Percentiles rank a stretch among this genome's conserved stretches.
phyloP scores from a whole-genome alignment of 2,329 filamentous ascomycete species.

The Apiospora rasikravindrae region DNA sequence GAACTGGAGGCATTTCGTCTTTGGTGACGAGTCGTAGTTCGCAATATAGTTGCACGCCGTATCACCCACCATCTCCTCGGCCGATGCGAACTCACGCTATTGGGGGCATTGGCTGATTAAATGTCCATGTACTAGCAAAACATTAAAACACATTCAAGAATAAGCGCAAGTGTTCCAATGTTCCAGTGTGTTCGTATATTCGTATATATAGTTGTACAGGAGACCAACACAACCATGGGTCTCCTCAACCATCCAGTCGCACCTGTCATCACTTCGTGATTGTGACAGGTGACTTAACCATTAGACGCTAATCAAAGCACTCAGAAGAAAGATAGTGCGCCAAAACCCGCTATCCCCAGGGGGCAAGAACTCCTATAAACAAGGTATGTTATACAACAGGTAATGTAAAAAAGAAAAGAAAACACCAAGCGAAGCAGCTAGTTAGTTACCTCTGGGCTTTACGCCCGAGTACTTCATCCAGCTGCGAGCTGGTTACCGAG shows the following conservation, averaged over 20 bases:
- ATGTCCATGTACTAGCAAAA: not conserved
- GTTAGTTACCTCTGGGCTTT: not conserved
- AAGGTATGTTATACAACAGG: not conserved
- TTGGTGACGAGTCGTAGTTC: slow-evolving; percentile 52
- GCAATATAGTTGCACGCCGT: not conserved
- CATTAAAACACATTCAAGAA: not conserved
- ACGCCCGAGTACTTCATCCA: slow-evolving; percentile 10
- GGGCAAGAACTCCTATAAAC: not conserved
- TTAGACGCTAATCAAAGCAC: not conserved
- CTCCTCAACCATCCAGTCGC: not conserved
- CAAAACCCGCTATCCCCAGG: not conserved
- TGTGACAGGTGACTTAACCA: not conserved
- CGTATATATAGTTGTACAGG: not conserved
- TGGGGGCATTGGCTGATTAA: not conserved
- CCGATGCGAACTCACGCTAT: not conserved
- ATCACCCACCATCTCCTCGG: not conserved
- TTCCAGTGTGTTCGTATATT: slow-evolving; percentile 2
- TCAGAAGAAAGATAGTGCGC: not conserved
- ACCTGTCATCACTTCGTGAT: slow-evolving; percentile 12
- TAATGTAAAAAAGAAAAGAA: not conserved
- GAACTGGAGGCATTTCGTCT: slow-evolving; percentile 82
- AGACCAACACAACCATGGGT: not conserved
- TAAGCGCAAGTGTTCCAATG: not conserved
- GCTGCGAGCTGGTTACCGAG: not conserved
- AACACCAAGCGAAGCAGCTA: not conserved